phyloP scores from a whole-genome alignment of 768 basidiomycete genomes.

The Russula abietina region DNA sequence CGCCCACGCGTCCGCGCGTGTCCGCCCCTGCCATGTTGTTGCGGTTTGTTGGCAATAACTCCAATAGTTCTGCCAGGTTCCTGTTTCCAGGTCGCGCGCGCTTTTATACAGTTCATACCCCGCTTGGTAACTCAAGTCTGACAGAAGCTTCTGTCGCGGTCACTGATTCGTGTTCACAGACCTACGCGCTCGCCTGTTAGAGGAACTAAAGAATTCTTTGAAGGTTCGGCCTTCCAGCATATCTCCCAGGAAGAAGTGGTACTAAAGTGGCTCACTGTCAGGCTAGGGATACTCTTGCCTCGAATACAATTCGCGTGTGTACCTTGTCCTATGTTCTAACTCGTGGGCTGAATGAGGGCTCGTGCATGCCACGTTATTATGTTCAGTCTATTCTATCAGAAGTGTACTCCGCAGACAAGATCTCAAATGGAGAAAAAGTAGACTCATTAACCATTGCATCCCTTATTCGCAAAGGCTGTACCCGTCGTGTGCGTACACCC shows the following conservation, averaged over 20 bases:
- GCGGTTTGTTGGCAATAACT: neutral
- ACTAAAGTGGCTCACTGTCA: constrained; percentile 27
- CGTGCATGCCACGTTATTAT: neutral
- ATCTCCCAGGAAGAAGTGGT: neutral
- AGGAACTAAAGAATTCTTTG: constrained; percentile 59
- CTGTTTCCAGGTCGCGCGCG: neutral
- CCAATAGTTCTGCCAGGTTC: neutral
- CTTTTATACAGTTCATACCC: neutral
- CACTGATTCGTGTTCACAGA: constrained; percentile 33
- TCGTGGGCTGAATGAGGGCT: neutral
- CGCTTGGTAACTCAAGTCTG: neutral
- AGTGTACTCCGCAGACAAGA: constrained; percentile 62
- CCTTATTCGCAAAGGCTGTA: constrained; percentile 53
- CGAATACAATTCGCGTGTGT: constrained; percentile 48
- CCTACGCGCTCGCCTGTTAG: constrained; percentile 45
- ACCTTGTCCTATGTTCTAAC: neutral
- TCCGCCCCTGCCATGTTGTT: neutral
- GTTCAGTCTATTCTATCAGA: constrained; percentile 62
- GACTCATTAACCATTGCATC: constrained; percentile 44
- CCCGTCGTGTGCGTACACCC: constrained; percentile 49
- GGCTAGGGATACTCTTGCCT: constrained; percentile 51
- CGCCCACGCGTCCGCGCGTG: neutral
- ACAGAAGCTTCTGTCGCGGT: neutral
- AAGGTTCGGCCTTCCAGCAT: constrained; percentile 40
- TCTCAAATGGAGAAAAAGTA: constrained; percentile 36